Evolutionary conservation across 495 filamentous ascomycete genomes (phyloP).

Genomic region (Trichoderma orchidacearum): DNA sequence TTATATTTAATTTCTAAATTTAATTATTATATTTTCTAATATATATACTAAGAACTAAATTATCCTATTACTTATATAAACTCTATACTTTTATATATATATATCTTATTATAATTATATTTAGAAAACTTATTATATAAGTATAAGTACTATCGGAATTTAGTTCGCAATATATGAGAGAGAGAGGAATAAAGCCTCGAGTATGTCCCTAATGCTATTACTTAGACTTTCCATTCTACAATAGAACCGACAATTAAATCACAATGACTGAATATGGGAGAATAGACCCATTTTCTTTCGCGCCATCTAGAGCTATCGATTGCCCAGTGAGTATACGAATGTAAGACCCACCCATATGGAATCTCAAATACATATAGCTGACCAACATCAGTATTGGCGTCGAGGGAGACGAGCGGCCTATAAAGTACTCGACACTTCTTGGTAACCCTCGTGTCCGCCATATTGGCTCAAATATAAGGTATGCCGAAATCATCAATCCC

Average conservation of each 20-base stretch:
- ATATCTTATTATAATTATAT: neutral
- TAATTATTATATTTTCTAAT: neutral
- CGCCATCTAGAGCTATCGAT: slow-evolving; percentile 65
- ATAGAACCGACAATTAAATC: neutral
- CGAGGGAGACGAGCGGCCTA: slow-evolving; percentile 71
- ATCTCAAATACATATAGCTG: slow-evolving; percentile 4
- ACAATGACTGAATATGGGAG: slow-evolving; percentile 8
- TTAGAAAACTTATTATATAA: neutral
- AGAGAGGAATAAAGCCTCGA: neutral
- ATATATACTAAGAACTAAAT: neutral
- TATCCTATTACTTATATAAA: neutral
- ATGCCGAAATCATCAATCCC: too few relatives aligned
- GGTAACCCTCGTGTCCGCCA: slow-evolving; percentile 67
- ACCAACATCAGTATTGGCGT: slow-evolving; percentile 50
- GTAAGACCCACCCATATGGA: slow-evolving; percentile 27
- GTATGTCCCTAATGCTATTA: neutral
- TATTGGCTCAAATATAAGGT: slow-evolving; percentile 64
- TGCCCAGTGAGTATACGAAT: slow-evolving; percentile 75
- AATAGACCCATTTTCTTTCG: slow-evolving; percentile 95
- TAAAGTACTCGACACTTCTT: slow-evolving; percentile 66
- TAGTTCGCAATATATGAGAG: neutral
- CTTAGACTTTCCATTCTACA: too few relatives aligned
- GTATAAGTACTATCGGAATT: neutral
- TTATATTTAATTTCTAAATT: neutral
- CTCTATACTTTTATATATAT: neutral